Evolutionary conservation across 768 basidiomycete species (phyloP).

Genomic region (Rhodotorula sphaerocarpa): DNA sequence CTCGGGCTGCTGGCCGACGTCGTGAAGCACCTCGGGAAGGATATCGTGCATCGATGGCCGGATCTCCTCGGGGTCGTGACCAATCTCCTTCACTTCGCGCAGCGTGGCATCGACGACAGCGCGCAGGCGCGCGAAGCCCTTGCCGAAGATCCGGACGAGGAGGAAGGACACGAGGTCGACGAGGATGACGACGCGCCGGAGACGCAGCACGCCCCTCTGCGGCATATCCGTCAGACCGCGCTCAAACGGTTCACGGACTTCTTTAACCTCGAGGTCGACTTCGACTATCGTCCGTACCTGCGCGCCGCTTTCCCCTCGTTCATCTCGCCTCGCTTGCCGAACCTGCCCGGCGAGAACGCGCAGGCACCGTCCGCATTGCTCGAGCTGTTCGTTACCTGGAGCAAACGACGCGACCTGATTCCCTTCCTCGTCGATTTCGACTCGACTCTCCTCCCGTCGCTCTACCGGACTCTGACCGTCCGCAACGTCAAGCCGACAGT

Average conservation of each 20-base stretch:
- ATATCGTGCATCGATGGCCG: constrained; percentile 64
- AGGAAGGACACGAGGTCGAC: constrained; percentile 34
- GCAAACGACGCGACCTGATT: constrained; percentile 53
- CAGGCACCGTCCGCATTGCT: constrained; percentile 83
- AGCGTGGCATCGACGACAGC: constrained; percentile 45
- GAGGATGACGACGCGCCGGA: constrained; percentile 28
- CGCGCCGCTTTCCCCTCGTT: constrained; percentile 57
- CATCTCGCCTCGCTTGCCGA: constrained; percentile 71
- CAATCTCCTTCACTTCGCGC: constrained; percentile 59
- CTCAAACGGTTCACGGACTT: constrained; percentile 81
- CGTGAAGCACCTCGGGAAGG: constrained; percentile 68
- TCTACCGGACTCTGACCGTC: constrained; percentile 72
- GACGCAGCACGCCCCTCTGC: constrained; percentile 44
- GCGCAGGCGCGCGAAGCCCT: constrained; percentile 44
- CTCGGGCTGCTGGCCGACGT: constrained; percentile 76
- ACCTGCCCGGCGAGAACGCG: constrained; percentile 73
- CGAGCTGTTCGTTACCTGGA: constrained; percentile 75
- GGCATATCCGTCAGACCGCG: constrained; percentile 70
- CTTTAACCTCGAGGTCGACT: constrained; percentile 63
- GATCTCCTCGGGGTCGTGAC: constrained; percentile 62
- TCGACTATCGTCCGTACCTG: constrained; percentile 69
- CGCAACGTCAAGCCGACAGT: constrained; percentile 80
- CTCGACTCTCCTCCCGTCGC: constrained; percentile 58
- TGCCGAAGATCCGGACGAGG: constrained; percentile 45
- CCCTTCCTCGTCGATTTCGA: constrained; percentile 64